phyloP scores from a whole-genome alignment of 441 rosid species.

The Macaranga tanarius region DNA sequence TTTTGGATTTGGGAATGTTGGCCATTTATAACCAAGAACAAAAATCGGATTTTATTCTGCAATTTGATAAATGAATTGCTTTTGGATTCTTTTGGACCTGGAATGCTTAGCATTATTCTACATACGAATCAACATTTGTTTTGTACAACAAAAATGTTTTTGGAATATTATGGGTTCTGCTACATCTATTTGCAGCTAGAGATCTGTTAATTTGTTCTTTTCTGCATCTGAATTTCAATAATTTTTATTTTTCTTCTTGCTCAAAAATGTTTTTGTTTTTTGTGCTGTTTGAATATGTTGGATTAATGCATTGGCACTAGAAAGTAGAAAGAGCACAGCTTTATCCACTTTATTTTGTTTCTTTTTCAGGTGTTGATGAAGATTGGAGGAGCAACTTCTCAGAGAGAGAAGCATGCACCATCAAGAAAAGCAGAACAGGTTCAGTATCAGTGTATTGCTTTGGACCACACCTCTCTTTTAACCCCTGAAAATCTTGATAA shows the following conservation, averaged over 20 bases:
- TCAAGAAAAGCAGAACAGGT: constrained; percentile 86
- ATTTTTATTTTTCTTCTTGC: constrained; percentile 18
- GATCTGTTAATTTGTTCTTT: constrained; percentile 50
- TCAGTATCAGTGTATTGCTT: constrained; percentile 35
- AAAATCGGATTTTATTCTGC: constrained; percentile 21
- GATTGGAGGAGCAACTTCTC: constrained; percentile 71
- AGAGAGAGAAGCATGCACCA: constrained; percentile 75
- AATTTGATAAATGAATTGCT: constrained; percentile 13
- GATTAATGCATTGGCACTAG: constrained; percentile 38
- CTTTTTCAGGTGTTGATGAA: constrained; percentile 62
- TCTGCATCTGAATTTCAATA: constrained; percentile 28
- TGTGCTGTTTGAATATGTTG: constrained; percentile 35
- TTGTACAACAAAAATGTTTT: constrained; percentile 21
- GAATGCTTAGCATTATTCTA: constrained; percentile 25
- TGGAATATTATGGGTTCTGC: constrained; percentile 26
- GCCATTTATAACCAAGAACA: constrained; percentile 17
- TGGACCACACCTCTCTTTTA: constrained; percentile 45
- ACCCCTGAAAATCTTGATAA: constrained; percentile 16
- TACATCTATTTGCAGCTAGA: constrained; percentile 32
- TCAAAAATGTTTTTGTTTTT: constrained; percentile 26
- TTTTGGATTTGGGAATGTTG: constrained; percentile 23
- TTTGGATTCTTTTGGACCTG: constrained; percentile 33
- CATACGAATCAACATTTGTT: constrained; percentile 22
- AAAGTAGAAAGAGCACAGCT: constrained; percentile 53
- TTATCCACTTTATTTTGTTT: constrained; percentile 33